Conservation (phyloP, 1,139 yeast genomes). For the Geotrichum cucujoidarum region DNA sequence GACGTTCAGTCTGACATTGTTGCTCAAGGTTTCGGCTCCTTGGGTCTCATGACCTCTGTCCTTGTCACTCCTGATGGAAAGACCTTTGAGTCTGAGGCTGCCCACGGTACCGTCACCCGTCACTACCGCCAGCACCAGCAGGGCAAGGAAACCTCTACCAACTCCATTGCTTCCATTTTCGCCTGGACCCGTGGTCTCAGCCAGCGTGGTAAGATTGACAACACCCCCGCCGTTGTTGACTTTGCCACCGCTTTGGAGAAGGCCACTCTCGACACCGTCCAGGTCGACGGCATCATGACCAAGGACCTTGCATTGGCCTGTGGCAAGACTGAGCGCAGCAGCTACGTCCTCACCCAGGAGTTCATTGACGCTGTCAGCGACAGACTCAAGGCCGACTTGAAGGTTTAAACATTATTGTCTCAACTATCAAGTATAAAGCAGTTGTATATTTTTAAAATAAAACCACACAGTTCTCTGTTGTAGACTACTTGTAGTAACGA, state of each 20-base stretch:
- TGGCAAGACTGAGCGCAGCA: constrained; percentile 74
- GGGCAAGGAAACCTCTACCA: constrained; percentile 96
- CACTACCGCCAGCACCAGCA: constrained; percentile 92
- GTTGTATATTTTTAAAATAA: no score
- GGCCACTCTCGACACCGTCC: constrained; percentile 83
- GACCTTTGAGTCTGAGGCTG: constrained; percentile 94
- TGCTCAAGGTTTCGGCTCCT: constrained; percentile 95
- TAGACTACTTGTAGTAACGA: no score
- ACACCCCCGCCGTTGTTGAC: constrained; percentile 73
- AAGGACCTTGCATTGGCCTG: constrained; percentile 87
- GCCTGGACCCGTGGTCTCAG: constrained; percentile 94
- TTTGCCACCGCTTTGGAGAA: constrained; percentile 75
- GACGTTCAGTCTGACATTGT: constrained; percentile 96
- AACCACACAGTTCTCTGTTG: no score
- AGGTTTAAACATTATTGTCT: no score
- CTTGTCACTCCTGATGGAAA: constrained; percentile 92
- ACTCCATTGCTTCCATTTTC: constrained; percentile 94
- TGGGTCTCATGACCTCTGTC: constrained; percentile 94
- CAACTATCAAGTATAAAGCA: no score
- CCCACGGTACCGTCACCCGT: constrained; percentile 96
- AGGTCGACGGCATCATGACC: constrained; percentile 83
- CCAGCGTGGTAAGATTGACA: constrained; percentile 86
- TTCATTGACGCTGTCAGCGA: constrained; percentile 76
- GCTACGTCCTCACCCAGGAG: constrained; percentile 86
- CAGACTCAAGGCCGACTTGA: constrained; percentile 39